A percentile compares a stretch with the other conserved stretches of the same genome.
These are phyloP conservation scores for Petrea volubilis DNA, from an alignment of 257 asterid genomes.

Conservation along the genomic window DNA sequence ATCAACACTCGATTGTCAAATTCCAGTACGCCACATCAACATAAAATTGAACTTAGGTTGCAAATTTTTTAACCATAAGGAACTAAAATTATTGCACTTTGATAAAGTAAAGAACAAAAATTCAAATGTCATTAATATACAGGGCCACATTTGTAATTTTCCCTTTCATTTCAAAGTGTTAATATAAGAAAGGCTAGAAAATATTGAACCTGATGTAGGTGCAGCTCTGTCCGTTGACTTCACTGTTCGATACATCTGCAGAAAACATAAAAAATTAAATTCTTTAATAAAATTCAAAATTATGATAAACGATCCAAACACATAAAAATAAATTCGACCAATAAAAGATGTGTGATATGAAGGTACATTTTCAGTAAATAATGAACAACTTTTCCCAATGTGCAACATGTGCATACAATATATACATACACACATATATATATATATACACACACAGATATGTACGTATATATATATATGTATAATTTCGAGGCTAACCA, in stretches of 20 bases:
- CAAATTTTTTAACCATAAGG: too few relatives aligned
- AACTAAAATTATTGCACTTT: too few relatives aligned
- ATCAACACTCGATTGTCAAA: too few relatives aligned
- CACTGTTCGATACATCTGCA: slow-evolving; percentile 93
- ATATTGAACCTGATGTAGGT: slow-evolving; percentile 61
- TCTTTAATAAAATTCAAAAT: too few relatives aligned
- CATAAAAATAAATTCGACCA: background rate
- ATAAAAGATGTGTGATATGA: background rate
- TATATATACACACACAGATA: background rate
- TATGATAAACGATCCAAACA: background rate
- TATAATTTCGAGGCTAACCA: slow-evolving; percentile 41
- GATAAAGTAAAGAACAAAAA: too few relatives aligned
- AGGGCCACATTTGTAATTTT: too few relatives aligned
- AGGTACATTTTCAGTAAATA: slow-evolving; percentile 24
- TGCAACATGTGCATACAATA: background rate
- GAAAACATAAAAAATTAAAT: background rate
- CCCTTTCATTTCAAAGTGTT: too few relatives aligned
- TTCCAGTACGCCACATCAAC: too few relatives aligned
- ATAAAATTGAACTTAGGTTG: too few relatives aligned
- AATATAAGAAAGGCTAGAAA: background rate
- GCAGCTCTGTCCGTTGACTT: slow-evolving; percentile 86
- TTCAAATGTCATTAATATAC: too few relatives aligned
- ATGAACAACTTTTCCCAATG: slow-evolving; percentile 25
- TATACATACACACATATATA: background rate
- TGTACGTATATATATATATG: slow-evolving; percentile 22